phyloP scores from a whole-genome alignment of 768 basidiomycete genomes.

The Kwoniella bestiolae region DNA sequence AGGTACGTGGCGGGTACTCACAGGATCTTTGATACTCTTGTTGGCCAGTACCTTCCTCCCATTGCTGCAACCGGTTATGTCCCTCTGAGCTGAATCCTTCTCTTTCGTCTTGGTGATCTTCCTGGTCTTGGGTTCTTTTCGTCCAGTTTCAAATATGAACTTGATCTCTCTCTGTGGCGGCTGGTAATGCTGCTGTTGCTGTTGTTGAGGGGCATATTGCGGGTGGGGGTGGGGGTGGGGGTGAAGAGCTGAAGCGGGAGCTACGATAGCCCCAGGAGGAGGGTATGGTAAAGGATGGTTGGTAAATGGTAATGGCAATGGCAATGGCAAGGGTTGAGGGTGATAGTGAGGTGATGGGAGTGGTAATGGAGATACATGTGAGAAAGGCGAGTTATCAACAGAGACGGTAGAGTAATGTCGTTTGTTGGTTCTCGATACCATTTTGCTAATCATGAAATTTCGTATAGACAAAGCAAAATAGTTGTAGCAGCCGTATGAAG shows the following conservation, averaged over 20 bases:
- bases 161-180: conserved; percentile 8
- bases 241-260: background rate
- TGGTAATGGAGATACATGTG: background rate
- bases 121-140: conserved; percentile 4
- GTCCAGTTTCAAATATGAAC: conserved; percentile 8
- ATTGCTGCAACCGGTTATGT: background rate
- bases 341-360: background rate
- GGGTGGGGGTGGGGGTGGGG: background rate
- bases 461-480: no score
- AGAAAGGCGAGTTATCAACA: background rate
- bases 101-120: background rate
- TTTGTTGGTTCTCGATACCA: conserved; percentile 3
- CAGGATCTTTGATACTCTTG: conserved; percentile 6
- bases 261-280: conserved; percentile 9
- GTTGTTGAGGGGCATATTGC: background rate
- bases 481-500: no score
- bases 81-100: no score
- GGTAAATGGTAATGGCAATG: background rate
- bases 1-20: background rate
- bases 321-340: background rate
- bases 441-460: background rate
- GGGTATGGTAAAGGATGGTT: conserved; percentile 9
- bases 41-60: background rate
- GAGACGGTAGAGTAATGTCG: background rate
- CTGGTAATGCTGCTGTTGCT: no score